Conservation (phyloP, 257 asterid species). For the Leptodermis oblonga region DNA sequence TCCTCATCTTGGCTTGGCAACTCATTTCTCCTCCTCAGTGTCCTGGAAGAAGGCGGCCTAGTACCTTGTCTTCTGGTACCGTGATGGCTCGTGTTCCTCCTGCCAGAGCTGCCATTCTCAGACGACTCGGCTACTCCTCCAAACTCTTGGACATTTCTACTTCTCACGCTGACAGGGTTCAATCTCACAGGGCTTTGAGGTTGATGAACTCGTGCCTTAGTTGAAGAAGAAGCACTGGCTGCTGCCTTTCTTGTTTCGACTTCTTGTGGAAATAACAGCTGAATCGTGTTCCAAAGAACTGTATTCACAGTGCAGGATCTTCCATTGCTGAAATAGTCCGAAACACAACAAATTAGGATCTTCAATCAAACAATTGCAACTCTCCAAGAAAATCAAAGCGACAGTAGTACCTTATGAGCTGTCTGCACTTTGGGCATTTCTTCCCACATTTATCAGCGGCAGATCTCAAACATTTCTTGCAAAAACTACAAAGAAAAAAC, state of each 20-base stretch:
- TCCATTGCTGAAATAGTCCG: slow-evolving; percentile 53
- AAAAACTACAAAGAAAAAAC: slow-evolving; percentile 48
- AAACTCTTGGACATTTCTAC: slow-evolving; percentile 31
- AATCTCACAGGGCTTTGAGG: slow-evolving; percentile 24
- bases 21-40: slow-evolving; percentile 26
- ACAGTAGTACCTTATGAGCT: slow-evolving; percentile 60
- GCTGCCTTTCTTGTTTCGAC: slow-evolving; percentile 65
- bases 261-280: slow-evolving; percentile 81
- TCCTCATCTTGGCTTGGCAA: slow-evolving; percentile 71
- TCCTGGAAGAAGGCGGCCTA: slow-evolving; percentile 28
- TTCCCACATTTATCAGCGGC: slow-evolving; percentile 96
- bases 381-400: not conserved
- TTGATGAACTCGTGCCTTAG: slow-evolving; percentile 16
- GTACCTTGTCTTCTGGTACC: slow-evolving; percentile 28
- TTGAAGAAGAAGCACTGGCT: slow-evolving; percentile 22
- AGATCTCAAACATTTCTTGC: slow-evolving; percentile 73
- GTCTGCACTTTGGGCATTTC: slow-evolving; percentile 97
- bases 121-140: slow-evolving; percentile 38
- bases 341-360: not conserved
- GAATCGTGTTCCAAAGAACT: slow-evolving; percentile 95
- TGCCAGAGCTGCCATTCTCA: slow-evolving; percentile 24
- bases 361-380: not conserved
- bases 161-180: slow-evolving; percentile 24
- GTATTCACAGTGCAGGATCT: slow-evolving; percentile 86
- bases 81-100: slow-evolving; percentile 25